These are phyloP conservation scores for Fusarium subtropicale DNA, from an alignment of 2,329 filamentous ascomycete species.

Conservation along the genomic window DNA sequence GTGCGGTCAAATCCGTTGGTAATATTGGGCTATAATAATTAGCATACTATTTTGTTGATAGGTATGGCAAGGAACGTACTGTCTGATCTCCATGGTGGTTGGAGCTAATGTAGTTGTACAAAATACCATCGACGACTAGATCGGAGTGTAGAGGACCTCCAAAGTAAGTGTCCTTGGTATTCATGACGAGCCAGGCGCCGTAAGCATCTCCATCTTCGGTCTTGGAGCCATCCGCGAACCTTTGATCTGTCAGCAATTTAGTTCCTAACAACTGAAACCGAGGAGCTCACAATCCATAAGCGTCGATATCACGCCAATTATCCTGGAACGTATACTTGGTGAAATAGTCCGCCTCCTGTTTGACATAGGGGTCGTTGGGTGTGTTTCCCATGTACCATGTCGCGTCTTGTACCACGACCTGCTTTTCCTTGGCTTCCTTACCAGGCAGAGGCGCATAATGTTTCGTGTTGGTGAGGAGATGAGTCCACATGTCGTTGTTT, in stretches of 20 bases:
- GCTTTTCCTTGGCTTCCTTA: slow-evolving; percentile 49
- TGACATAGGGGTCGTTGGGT: slow-evolving; percentile 65
- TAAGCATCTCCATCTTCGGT: slow-evolving; percentile 64
- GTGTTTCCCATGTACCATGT: slow-evolving; percentile 70
- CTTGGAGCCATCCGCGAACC: slow-evolving; percentile 53
- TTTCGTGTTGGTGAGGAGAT: slow-evolving; percentile 67
- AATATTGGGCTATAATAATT: slow-evolving; percentile 63
- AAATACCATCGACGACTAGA: slow-evolving; percentile 71
- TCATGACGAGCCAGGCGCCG: slow-evolving; percentile 73
- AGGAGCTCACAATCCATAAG: slow-evolving; percentile 61
- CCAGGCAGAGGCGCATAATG: slow-evolving; percentile 64
- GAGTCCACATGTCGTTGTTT: slow-evolving; percentile 70
- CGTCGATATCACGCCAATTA: slow-evolving; percentile 67
- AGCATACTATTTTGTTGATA: background rate
- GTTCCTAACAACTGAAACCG: fast-evolving
- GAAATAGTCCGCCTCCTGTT: slow-evolving; percentile 69
- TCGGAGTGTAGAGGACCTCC: slow-evolving; percentile 72
- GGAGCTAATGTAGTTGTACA: slow-evolving; percentile 72
- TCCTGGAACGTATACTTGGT: slow-evolving; percentile 74
- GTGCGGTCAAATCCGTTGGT: slow-evolving; percentile 73
- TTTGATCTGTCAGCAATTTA: slow-evolving; percentile 18
- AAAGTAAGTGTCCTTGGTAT: slow-evolving; percentile 72
- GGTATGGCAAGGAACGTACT: slow-evolving; percentile 2
- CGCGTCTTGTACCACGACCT: slow-evolving; percentile 70
- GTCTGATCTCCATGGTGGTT: slow-evolving; percentile 73